A percentile compares a stretch with the other conserved stretches of the same genome.
Evolutionary conservation across 2,329 filamentous ascomycete species (phyloP).

Genomic region (Penicillium concentricum): DNA sequence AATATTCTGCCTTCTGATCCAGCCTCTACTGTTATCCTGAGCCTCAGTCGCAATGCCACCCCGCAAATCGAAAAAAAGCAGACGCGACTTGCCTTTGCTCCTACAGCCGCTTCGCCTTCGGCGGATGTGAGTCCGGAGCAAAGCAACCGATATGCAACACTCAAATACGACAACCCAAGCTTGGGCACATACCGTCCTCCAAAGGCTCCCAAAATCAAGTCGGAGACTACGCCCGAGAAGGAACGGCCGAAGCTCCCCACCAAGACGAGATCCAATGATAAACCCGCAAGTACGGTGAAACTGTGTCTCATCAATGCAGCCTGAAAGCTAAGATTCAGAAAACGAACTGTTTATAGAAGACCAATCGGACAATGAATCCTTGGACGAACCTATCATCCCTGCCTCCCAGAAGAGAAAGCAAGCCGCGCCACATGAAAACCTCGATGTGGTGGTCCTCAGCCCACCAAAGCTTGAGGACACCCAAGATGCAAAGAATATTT

Average conservation of each 20-base stretch:
- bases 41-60: constrained; percentile 26
- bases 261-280: not conserved
- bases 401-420: constrained; percentile 12
- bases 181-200: constrained; percentile 12
- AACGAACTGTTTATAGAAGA: not conserved
- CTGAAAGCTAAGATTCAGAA: constrained; percentile 1
- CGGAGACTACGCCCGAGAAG: not conserved
- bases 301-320: not conserved
- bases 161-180: constrained; percentile 35
- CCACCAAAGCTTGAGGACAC: not conserved
- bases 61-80: constrained; percentile 39
- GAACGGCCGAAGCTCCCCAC: not conserved
- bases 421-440: not conserved
- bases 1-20: not conserved
- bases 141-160: constrained; percentile 30
- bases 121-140: constrained; percentile 18
- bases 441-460: not conserved
- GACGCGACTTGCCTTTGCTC: constrained; percentile 45
- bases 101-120: constrained; percentile 29
- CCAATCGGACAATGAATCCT: constrained; percentile 3
- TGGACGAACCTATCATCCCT: constrained; percentile 12
- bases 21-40: not conserved
- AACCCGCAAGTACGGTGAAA: not conserved
- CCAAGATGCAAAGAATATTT: not conserved
- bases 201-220: constrained; percentile 3